These are phyloP conservation scores for Suaeda aralocaspica DNA, from an alignment of 148 eudicot species.

Conservation along the genomic window DNA sequence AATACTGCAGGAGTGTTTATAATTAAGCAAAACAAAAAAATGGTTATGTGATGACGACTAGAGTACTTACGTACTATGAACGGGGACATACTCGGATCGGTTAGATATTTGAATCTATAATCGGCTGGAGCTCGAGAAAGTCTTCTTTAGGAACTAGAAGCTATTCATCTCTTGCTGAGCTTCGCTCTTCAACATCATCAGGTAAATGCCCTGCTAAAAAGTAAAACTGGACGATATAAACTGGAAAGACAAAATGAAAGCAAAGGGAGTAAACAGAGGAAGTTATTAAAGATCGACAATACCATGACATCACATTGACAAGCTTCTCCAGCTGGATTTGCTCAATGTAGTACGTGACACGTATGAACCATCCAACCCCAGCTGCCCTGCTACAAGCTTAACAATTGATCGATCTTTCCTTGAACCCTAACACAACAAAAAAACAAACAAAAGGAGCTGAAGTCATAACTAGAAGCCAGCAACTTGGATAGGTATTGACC, in stretches of 20 bases:
- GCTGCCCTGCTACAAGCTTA: conserved; percentile 62
- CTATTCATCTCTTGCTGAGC: conserved; percentile 90
- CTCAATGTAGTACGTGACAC: conserved; percentile 91
- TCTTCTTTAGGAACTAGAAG: conserved; percentile 88
- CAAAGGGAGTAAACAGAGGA: conserved; percentile 6
- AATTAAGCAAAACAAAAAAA: not conserved
- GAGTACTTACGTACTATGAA: not conserved
- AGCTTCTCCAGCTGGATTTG: conserved; percentile 95
- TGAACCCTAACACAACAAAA: no score
- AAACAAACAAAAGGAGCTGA: conserved; percentile 2
- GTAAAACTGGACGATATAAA: not conserved
- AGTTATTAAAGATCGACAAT: conserved; percentile 17
- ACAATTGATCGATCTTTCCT: conserved; percentile 83
- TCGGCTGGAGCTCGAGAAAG: conserved; percentile 90
- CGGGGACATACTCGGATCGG: conserved; percentile 21
- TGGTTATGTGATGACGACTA: not conserved
- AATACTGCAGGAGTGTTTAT: conserved; percentile 11
- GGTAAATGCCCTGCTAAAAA: conserved; percentile 64
- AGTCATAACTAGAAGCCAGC: not conserved
- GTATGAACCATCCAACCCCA: conserved; percentile 88
- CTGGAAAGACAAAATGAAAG: conserved; percentile 17
- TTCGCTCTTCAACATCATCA: conserved; percentile 86
- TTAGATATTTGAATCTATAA: conserved; percentile 66
- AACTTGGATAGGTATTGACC: not conserved
- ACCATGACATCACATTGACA: conserved; percentile 92